Evolutionary conservation across 305 asterid genomes (phyloP).

Genomic region (Ajuga reptans): DNA sequence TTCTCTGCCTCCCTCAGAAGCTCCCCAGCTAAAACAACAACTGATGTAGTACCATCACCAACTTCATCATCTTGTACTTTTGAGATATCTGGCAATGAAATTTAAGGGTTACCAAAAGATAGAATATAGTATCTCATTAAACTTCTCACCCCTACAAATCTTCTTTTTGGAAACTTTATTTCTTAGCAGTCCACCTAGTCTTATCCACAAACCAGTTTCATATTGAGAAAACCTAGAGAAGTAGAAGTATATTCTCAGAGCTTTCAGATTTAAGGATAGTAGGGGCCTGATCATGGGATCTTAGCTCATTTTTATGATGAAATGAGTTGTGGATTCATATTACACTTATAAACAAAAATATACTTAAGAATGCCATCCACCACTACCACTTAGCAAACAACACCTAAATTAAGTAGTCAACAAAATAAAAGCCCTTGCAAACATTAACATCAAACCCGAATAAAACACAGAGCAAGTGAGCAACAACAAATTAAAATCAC

Average conservation of each 20-base stretch:
- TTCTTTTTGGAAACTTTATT: background rate
- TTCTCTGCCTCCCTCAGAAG: slow-evolving; percentile 92
- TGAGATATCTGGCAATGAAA: slow-evolving; percentile 53
- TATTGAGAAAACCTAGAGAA: background rate
- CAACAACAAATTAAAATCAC: slow-evolving; percentile 9
- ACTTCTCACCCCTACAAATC: background rate
- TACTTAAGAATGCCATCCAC: background rate
- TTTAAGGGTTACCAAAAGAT: slow-evolving; percentile 26
- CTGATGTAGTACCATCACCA: slow-evolving; percentile 96
- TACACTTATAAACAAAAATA: background rate
- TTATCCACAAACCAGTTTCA: background rate
- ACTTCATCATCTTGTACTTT: slow-evolving; percentile 97
- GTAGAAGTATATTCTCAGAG: background rate
- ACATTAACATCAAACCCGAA: slow-evolving; percentile 23
- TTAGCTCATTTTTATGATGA: background rate
- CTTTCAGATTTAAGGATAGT: background rate
- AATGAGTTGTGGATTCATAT: background rate
- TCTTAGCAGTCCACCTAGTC: slow-evolving; percentile 1
- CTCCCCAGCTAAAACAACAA: slow-evolving; percentile 91
- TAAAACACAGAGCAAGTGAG: background rate
- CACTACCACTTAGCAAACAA: background rate
- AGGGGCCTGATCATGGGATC: background rate
- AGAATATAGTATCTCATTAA: background rate
- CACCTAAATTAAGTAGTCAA: background rate
- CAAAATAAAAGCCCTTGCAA: slow-evolving; percentile 37